Evolutionary conservation across 2,329 filamentous ascomycete genomes (phyloP), one percentile per base, ranked within the genome.

Genomic region (Talaromyces atroroseus): DNA sequence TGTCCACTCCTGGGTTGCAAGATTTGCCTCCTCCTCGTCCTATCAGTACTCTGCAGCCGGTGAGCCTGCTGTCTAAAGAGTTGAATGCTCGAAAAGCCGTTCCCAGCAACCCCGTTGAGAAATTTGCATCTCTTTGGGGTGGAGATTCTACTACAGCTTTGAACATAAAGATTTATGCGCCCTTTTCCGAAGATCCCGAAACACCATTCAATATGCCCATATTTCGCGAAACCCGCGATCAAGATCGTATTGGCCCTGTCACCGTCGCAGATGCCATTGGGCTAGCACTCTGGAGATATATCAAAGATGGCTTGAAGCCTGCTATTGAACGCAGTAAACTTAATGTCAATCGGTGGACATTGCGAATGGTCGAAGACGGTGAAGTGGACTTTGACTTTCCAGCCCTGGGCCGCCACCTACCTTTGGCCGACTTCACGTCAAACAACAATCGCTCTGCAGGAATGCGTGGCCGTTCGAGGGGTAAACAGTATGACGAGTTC

Each of bases 321-420:
- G 61, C 76, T 1, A 71, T 86, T 10, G 71, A 76, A 6, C 70
- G 70, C 1, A 74, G 76, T 24, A 81, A 83, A 60, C 69, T 80
- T 54, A 83, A 80, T 54, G 80, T 86, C 58, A 86, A 86, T 62
- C 75, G 77, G 58, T 87, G 84, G 84, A 81, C 82, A 24, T 69
- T 87, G 53, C 77, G 84, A n/a, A 86, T 87, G 79, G 82, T 85
- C 8, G 84, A 87, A 62, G 84, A 86, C 62, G 84, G 82, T 5
- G 84, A 87, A 63, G 80, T 87, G 2, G 84, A 87, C 58, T 83
- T 82, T 63, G 84, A 87, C 63, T 87, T 87, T 60, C 83, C 83
- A 5, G 77, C 83, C 0, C 69, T 87, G 32, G 77, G 75, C 10
- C 76, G 83, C 34, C 81, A 78, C 21, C 77, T 80, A 60, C 79